Evolutionary conservation across 2,329 filamentous ascomycete species (phyloP).

Genomic region (Capronia epimyces): DNA sequence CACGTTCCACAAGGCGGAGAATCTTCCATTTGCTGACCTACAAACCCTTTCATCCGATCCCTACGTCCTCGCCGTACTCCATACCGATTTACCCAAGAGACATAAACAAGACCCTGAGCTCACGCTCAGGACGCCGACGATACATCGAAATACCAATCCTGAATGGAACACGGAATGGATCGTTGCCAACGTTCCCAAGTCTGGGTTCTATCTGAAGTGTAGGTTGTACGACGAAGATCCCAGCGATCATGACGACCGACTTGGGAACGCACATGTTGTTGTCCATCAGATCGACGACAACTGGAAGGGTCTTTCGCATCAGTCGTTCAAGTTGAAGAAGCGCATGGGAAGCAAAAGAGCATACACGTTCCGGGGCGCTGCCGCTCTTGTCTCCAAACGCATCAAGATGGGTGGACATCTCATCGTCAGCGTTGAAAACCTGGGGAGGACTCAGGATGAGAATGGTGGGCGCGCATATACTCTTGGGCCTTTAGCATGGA

Average conservation of each 20-base stretch:
- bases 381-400: constrained; percentile 56
- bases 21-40: constrained; percentile 78
- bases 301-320: constrained; percentile 64
- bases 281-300: constrained; percentile 55
- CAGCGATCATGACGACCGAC: constrained; percentile 75
- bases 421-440: constrained; percentile 67
- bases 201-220: constrained; percentile 78
- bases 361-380: constrained; percentile 66
- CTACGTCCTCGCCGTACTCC: constrained; percentile 71
- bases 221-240: constrained; percentile 86
- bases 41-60: constrained; percentile 75
- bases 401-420: constrained; percentile 65
- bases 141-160: constrained; percentile 66
- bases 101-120: constrained; percentile 83
- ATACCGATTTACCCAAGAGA: constrained; percentile 61
- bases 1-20: constrained; percentile 72
- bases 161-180: constrained; percentile 82
- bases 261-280: constrained; percentile 76
- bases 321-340: constrained; percentile 70
- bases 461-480: constrained; percentile 70
- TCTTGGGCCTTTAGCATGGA: constrained; percentile 67
- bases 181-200: constrained; percentile 75
- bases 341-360: constrained; percentile 81
- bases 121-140: constrained; percentile 67
- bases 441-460: constrained; percentile 65